Base-by-base conservation (phyloP, 192 early-diverging fungal species). In the Coemansia sp. region DNA sequence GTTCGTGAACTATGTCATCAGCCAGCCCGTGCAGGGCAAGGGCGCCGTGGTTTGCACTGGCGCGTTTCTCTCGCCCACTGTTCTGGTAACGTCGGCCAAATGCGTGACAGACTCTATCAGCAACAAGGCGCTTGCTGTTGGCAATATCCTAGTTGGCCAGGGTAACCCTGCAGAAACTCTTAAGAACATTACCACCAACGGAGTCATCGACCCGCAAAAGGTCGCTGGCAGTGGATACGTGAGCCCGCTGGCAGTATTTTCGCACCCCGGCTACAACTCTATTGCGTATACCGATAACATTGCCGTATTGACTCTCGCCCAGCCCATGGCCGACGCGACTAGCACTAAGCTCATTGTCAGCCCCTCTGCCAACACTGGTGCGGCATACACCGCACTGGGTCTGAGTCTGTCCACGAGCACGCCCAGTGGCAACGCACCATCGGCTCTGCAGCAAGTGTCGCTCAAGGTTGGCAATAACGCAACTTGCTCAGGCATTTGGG, bases 261-360 rank as follows among this genome's bases (percentile, higher is more conserved):
- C 72, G 27, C 79, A 82, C 12, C 79, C 79, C 3, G 79, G 79
- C 11, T 82, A 73, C 64, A 73, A 75, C 67, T 82, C 79, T 39
- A 73, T 82, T 59, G 79, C 79, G 13, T 61, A 49, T 37, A 69
- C 70, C 16, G 79, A 82, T 64, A 82, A 82, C 62, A 65, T 82
- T 38, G 79, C 79, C 8, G 71, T 73, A 24, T 63, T 82, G 9
- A 56, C 49, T 3, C 68, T 82, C 45, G 40, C 67, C 60, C 67
- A 73, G 67, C 70, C 79, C 20, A 58, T 82, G 60, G 59, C 56
- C 27, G 67, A 63, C 38, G 64, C 65, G 3, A 62, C 69, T 10
- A 63, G 53, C 37, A 15, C 49, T 15, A 76, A 76, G 65, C 53
- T 82, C 16, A 82, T 82, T 9, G 61, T 32, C 34, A 76, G 70